Base-by-base conservation (phyloP, 1,284 basidiomycete genomes). In the Melanopsichium pennsylvanicum region DNA sequence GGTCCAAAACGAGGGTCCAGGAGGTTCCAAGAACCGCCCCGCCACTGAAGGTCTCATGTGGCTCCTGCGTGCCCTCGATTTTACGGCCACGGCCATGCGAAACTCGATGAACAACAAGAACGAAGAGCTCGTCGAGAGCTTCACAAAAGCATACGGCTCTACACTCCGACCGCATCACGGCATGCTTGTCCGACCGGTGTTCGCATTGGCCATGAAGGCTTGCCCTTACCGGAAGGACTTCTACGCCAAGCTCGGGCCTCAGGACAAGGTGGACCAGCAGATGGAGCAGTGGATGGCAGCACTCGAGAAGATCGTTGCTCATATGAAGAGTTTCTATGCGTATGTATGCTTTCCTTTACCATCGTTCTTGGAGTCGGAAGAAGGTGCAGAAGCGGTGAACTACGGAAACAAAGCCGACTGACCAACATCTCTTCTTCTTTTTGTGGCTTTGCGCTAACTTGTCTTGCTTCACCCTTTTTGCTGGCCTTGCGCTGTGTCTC, bases 151-250 rank as follows among this genome's bases (percentile, higher is more conserved):
- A 0, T 99, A 99, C 83, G 89, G 89, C 37, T 85, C 72, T 13
- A 93, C 89, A 19, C 84, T 98, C 75, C 93, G 89, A 83, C 85
- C 89, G 79, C 88, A 89, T 83, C 95, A 98, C 83, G 90, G 88
- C 72, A 91, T 97, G 77, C 83, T 97, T 70, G 88, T 96, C 45
- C 89, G 89, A 78, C 88, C 88, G 15, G 79, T 95, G 33, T 97
- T 97, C 82, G 79, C 87, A 91, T 86, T 94, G 39, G 95, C 95
- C 5, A 93, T 98, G 92, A 96, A 90, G 79, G 93, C 94, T 0
- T 97, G 93, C 84, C 95, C 95, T 0, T 92, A 92, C 83, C 90
- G 94, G 58, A 87, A 85, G 15, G 89, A 89, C 72, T 95, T 98
- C 83, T 97, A 93, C 82, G 84, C 85, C 39, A 97, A 96, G 82